These are phyloP conservation scores for Conoideocrella luteorostrata DNA, from an alignment of 2,329 filamentous ascomycete species.

Conservation along the genomic window DNA sequence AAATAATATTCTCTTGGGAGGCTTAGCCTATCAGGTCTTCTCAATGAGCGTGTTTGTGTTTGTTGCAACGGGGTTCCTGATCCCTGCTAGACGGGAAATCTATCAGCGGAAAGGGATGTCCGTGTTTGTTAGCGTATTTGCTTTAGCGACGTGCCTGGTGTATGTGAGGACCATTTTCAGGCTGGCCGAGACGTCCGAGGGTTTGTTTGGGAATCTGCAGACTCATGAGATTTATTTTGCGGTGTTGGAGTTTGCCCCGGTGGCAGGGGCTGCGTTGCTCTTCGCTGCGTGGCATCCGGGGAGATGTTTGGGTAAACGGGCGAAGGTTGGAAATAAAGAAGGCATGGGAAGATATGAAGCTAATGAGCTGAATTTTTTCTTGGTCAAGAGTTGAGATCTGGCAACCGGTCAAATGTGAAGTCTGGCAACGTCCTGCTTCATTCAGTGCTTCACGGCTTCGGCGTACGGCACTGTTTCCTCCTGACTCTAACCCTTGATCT, in stretches of 20 bases:
- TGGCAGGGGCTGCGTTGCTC: constrained; percentile 40
- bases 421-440: too few relatives aligned
- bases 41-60: constrained; percentile 43
- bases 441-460: too few relatives aligned
- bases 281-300: constrained; percentile 30
- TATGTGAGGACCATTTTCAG: constrained; percentile 47
- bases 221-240: constrained; percentile 48
- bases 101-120: constrained; percentile 20
- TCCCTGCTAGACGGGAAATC: too few relatives aligned
- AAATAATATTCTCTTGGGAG: constrained; percentile 50
- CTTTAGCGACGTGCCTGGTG: constrained; percentile 38
- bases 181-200: constrained; percentile 46
- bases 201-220: constrained; percentile 36
- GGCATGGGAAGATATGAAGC: too few relatives aligned
- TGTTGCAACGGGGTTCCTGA: constrained; percentile 31
- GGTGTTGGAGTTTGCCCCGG: constrained; percentile 45
- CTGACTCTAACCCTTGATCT: too few relatives aligned
- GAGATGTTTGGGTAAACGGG: constrained; percentile 21
- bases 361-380: too few relatives aligned
- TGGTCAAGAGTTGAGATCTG: too few relatives aligned
- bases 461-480: too few relatives aligned
- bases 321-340: constrained; percentile 14
- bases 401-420: too few relatives aligned
- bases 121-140: constrained; percentile 35
- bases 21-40: constrained; percentile 48